These are phyloP conservation scores for Monilinia fructigena DNA, from an alignment of 2,329 filamentous ascomycete genomes.

Conservation along the genomic window DNA sequence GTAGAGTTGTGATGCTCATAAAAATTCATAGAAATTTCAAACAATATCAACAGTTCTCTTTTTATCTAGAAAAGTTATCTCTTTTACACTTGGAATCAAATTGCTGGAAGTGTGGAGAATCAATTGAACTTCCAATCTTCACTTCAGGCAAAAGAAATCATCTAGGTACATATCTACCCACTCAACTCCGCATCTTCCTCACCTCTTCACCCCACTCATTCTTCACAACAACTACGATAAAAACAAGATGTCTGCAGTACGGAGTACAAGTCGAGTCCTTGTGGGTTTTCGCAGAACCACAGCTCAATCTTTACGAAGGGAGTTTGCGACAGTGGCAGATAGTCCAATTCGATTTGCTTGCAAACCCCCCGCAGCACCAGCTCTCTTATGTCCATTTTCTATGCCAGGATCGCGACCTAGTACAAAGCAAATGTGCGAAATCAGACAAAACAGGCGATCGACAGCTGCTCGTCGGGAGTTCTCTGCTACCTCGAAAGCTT, in stretches of 20 bases:
- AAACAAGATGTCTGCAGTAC: conserved; percentile 28
- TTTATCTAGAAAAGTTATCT: not conserved
- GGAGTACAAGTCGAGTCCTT: conserved; percentile 22
- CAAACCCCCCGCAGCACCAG: conserved; percentile 11
- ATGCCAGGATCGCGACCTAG: conserved; percentile 18
- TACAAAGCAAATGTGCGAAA: conserved; percentile 18
- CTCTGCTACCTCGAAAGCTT: conserved; percentile 57
- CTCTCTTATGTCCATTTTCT: conserved; percentile 16
- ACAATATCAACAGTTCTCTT: not conserved
- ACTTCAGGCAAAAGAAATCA: conserved; percentile 14
- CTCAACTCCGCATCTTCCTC: conserved; percentile 13
- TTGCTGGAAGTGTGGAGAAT: not conserved
- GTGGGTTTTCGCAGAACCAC: conserved; percentile 23
- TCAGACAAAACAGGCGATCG: conserved; percentile 10
- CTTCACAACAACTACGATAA: conserved; percentile 3
- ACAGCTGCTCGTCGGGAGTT: conserved; percentile 48
- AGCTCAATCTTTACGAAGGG: conserved; percentile 25
- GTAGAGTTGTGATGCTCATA: not conserved
- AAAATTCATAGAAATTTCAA: not conserved
- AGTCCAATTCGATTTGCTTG: conserved; percentile 21
- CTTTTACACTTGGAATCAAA: not conserved
- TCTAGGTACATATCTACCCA: conserved; percentile 2
- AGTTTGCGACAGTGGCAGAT: conserved; percentile 22
- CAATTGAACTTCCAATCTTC: not conserved
- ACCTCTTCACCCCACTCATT: not conserved